These are phyloP conservation scores for Candida stauntonica DNA, from an alignment of 805 yeast species.

Conservation along the genomic window DNA sequence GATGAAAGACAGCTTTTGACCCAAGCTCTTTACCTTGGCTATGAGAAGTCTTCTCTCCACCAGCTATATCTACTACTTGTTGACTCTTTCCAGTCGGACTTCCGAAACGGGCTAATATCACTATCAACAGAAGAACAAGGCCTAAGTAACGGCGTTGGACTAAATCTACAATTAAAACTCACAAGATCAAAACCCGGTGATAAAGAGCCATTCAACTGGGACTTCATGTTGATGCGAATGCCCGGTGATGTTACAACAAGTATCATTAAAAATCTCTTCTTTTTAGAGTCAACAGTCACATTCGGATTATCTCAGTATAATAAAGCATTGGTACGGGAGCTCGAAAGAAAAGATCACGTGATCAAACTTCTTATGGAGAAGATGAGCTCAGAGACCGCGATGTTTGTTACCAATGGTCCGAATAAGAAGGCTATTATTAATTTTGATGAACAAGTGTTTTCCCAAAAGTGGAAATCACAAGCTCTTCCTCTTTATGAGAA, in stretches of 20 bases:
- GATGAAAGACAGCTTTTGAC: conserved; percentile 13
- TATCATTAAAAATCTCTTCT: conserved; percentile 20
- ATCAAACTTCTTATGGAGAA: conserved; percentile 29
- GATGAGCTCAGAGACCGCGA: conserved; percentile 11
- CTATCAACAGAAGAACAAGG: conserved; percentile 11
- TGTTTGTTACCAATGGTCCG: conserved; percentile 2
- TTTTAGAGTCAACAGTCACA: conserved; percentile 21
- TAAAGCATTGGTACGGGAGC: conserved; percentile 15
- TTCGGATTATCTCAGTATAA: conserved; percentile 20
- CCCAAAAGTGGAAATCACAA: conserved; percentile 18
- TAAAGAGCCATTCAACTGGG: conserved; percentile 19
- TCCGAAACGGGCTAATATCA: conserved; percentile 8
- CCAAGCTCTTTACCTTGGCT: conserved; percentile 18
- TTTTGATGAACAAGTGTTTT: conserved; percentile 17
- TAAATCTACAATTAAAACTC: conserved; percentile 17
- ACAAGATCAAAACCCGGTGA: conserved; percentile 6
- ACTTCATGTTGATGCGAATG: conserved; percentile 18
- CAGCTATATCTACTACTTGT: conserved; percentile 14
- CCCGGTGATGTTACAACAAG: conserved; percentile 23
- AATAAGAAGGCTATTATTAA: conserved; percentile 20
- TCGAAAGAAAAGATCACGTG: conserved; percentile 30
- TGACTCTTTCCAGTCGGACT: conserved; percentile 14
- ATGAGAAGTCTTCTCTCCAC: conserved; percentile 10
- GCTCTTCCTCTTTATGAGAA: conserved; percentile 9
- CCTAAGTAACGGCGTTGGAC: conserved; percentile 18